These are phyloP conservation scores for Citrus mangshanensis DNA, from an alignment of 345 rosid species.

Conservation along the genomic window DNA sequence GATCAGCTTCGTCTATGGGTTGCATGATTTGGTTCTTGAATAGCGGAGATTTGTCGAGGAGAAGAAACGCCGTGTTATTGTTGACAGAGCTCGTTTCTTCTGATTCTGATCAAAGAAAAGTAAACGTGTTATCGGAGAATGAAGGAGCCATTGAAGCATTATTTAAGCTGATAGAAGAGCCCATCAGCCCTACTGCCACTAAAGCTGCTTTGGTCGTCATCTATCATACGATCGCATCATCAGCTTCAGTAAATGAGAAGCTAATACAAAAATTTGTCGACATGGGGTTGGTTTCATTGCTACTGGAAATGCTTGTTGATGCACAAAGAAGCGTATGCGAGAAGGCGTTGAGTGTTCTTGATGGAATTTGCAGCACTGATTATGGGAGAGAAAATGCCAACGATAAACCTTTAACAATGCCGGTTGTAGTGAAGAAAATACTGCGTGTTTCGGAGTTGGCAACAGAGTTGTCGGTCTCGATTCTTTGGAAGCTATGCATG, in stretches of 20 bases:
- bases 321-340: constrained; percentile 60
- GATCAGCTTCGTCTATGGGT: constrained; percentile 45
- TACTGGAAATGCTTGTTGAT: constrained; percentile 55
- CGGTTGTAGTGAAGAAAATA: constrained; percentile 75
- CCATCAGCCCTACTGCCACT: constrained; percentile 54
- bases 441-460: constrained; percentile 64
- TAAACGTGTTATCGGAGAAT: constrained; percentile 27
- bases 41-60: constrained; percentile 37
- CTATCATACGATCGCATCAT: constrained; percentile 38
- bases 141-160: constrained; percentile 62
- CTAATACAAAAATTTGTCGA: constrained; percentile 35
- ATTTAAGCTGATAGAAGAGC: constrained; percentile 52
- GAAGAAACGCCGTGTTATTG: constrained; percentile 55
- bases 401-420: constrained; percentile 48
- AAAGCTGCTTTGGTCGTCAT: constrained; percentile 58
- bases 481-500: constrained; percentile 63
- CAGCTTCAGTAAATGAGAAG: constrained; percentile 20
- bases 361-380: constrained; percentile 42
- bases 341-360: constrained; percentile 59
- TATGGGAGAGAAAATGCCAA: constrained; percentile 41
- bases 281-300: constrained; percentile 42
- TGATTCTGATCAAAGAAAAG: constrained; percentile 38
- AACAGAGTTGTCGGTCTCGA: constrained; percentile 62
- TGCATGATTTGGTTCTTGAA: constrained; percentile 47
- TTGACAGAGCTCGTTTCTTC: constrained; percentile 45